Percentiles rank a stretch among this genome's conserved stretches.
phyloP scores from a whole-genome alignment of 805 yeast species.

The Jamesozyma gamospora region DNA sequence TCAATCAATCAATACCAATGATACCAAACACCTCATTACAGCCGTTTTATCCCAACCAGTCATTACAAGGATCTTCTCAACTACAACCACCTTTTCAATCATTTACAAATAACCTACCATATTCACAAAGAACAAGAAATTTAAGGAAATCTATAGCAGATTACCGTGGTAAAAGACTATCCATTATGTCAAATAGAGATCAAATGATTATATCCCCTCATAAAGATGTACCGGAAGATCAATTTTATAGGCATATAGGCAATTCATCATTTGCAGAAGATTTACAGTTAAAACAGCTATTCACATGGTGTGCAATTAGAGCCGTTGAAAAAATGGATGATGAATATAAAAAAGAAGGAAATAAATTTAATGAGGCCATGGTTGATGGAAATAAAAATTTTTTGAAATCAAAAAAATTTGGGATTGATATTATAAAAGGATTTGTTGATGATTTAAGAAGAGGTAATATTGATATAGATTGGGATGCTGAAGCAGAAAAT shows the following conservation, averaged over 20 bases:
- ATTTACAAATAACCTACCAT: constrained; percentile 13
- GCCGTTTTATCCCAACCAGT: constrained; percentile 18
- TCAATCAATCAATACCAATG: constrained; percentile 12
- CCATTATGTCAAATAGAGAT: constrained; percentile 20
- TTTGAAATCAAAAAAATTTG: constrained; percentile 16
- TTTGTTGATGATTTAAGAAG: constrained; percentile 25
- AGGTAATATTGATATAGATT: constrained; percentile 19
- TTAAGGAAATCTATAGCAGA: constrained; percentile 17
- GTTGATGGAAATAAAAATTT: constrained; percentile 1
- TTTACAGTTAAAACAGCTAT: constrained; percentile 24
- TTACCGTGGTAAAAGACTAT: constrained; percentile 26
- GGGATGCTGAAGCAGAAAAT: constrained; percentile 18
- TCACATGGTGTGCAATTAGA: constrained; percentile 27
- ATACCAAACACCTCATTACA: constrained; percentile 23
- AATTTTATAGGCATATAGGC: constrained; percentile 26
- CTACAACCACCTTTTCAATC: constrained; percentile 22
- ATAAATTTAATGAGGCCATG: not conserved
- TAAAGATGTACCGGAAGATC: constrained; percentile 24
- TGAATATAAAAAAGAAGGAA: not conserved
- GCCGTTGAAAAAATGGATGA: constrained; percentile 14
- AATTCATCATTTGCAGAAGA: constrained; percentile 21
- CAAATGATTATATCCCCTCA: constrained; percentile 25
- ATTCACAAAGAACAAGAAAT: constrained; percentile 6
- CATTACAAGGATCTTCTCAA: constrained; percentile 8
- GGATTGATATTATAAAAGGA: constrained; percentile 20